Evolutionary conservation across 352 stramenopile genomes (phyloP).

Genomic region (Globisporangium heterothallicum): DNA sequence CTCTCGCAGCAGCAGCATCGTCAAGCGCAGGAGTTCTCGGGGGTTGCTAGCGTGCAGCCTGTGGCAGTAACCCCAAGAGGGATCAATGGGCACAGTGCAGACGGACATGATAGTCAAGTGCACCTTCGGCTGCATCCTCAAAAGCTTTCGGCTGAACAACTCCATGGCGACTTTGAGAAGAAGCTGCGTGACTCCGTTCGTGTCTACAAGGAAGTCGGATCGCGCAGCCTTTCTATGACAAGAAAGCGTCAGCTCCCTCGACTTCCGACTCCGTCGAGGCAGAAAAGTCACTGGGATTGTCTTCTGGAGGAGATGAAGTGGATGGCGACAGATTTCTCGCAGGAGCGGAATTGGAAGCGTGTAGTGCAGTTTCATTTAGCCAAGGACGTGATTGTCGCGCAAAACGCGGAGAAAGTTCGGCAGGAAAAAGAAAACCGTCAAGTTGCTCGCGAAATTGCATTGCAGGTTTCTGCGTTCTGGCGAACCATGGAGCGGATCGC

Average conservation of each 20-base stretch:
- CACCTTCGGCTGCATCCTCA: constrained; percentile 8
- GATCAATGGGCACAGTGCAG: not conserved
- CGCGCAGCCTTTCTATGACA: constrained; percentile 30
- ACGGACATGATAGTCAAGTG: not conserved
- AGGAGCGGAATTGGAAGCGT: constrained; percentile 96
- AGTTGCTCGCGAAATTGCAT: constrained; percentile 53
- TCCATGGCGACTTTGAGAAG: constrained; percentile 32
- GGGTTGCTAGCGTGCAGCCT: not conserved
- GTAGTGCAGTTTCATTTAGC: constrained; percentile 59
- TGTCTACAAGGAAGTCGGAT: constrained; percentile 35
- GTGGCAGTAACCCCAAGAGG: constrained; percentile 1
- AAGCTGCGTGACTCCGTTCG: constrained; percentile 45
- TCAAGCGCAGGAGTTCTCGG: constrained; percentile 22
- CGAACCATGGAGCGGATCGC: constrained; percentile 81
- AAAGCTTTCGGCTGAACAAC: constrained; percentile 16
- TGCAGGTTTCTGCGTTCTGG: constrained; percentile 80
- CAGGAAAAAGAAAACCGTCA: constrained; percentile 64
- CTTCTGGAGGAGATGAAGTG: constrained; percentile 96
- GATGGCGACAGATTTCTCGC: constrained; percentile 94
- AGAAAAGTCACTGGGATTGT: constrained; percentile 90
- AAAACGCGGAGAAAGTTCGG: constrained; percentile 61
- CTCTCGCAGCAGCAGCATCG: constrained; percentile 22
- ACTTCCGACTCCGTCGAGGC: constrained; percentile 38
- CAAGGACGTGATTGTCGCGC: constrained; percentile 52
- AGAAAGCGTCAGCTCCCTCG: constrained; percentile 71